These are phyloP conservation scores for Coffea canephora DNA, from an alignment of 257 asterid genomes.

Conservation along the genomic window DNA sequence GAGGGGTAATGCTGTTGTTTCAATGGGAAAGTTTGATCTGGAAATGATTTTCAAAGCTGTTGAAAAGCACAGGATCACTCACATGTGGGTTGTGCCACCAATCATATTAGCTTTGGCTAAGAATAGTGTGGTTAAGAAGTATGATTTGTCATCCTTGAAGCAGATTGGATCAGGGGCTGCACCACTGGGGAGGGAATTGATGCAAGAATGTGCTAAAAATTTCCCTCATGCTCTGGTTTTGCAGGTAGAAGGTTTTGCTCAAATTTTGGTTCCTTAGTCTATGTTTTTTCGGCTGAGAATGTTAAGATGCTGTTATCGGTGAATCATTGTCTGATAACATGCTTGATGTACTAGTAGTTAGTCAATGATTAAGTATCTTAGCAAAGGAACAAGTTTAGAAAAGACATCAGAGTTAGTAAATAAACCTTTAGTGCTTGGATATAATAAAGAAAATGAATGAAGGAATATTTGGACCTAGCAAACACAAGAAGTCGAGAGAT, in stretches of 20 bases:
- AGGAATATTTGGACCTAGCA: not conserved
- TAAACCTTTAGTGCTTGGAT: not conserved
- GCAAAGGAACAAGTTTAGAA: not conserved
- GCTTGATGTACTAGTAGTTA: not conserved
- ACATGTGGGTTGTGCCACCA: constrained; percentile 92
- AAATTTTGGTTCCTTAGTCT: not conserved
- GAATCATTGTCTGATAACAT: not conserved
- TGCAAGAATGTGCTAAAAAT: constrained; percentile 89
- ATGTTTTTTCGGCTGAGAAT: not conserved
- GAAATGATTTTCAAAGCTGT: constrained; percentile 58
- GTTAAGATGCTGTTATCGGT: not conserved
- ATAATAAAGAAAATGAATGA: not conserved
- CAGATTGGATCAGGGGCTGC: constrained; percentile 93
- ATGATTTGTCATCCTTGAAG: constrained; percentile 58
- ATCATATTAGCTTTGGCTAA: constrained; percentile 76
- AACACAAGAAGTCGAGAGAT: not conserved
- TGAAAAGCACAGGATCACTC: constrained; percentile 61
- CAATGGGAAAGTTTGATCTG: constrained; percentile 70
- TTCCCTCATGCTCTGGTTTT: constrained; percentile 65
- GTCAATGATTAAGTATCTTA: not conserved
- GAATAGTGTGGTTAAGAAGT: constrained; percentile 50
- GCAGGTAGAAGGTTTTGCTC: constrained; percentile 43
- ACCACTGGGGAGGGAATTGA: constrained; percentile 82
- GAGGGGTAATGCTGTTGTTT: constrained; percentile 68
- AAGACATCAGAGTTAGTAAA: no score